phyloP scores from a whole-genome alignment of 2,329 filamentous ascomycete species.

The Stromatinia cepivora region DNA sequence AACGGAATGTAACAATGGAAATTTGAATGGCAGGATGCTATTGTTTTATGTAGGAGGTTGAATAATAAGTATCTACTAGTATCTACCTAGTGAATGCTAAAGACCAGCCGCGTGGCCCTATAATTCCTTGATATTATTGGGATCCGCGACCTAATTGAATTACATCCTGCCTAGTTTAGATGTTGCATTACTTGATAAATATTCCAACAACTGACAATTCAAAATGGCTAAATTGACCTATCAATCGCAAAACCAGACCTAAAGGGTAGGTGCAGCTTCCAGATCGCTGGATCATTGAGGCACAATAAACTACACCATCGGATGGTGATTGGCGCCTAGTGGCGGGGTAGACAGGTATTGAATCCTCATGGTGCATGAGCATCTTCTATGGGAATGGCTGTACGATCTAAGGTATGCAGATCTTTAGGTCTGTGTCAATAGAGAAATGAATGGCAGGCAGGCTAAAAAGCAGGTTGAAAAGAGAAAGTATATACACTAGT shows the following conservation, averaged over 20 bases:
- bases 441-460: not conserved
- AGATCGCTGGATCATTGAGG: not conserved
- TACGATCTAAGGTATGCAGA: constrained; percentile 9
- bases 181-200: not conserved
- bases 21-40: constrained; percentile 3
- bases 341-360: not conserved
- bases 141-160: not conserved
- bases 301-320: not conserved
- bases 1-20: not conserved
- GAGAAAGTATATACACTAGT: not conserved
- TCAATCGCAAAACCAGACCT: not conserved
- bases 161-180: not conserved
- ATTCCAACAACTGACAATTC: not conserved
- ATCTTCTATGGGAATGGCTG: not conserved
- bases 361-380: not conserved
- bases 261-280: not conserved
- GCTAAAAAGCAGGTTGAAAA: not conserved
- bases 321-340: not conserved
- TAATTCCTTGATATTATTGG: not conserved
- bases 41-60: constrained; percentile 8
- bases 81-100: not conserved
- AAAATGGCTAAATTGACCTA: not conserved
- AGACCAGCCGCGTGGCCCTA: not conserved
- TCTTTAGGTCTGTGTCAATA: not conserved
- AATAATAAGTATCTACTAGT: not conserved